A percentile compares a stretch with the other conserved stretches of the same genome.
These are phyloP conservation scores for Polytrichum commune DNA, from an alignment of 225 moss, liverwort and hornwort species.

Conservation along the genomic window DNA sequence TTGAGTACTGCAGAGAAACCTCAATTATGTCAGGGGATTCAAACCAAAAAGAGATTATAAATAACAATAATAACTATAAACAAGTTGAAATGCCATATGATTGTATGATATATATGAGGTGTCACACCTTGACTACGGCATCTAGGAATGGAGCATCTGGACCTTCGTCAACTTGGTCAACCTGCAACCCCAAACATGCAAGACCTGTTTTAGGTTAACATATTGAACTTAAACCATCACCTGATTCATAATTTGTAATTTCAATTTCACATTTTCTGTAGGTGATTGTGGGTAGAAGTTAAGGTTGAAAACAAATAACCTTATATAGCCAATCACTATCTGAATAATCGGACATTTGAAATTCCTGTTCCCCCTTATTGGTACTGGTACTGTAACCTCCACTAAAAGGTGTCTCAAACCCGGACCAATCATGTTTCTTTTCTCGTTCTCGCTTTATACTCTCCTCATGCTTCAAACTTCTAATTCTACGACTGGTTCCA, in stretches of 20 bases:
- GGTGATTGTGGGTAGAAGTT: no score
- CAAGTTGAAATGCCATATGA: no score
- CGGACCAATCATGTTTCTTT: constrained; percentile 48
- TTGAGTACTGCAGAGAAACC: no score
- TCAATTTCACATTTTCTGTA: background rate
- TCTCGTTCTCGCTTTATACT: constrained; percentile 57
- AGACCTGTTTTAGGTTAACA: background rate
- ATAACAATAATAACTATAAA: no score
- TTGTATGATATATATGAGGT: background rate
- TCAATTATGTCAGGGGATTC: no score
- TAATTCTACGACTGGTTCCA: constrained; percentile 16
- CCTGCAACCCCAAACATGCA: constrained; percentile 35
- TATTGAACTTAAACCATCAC: background rate
- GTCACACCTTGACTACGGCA: constrained; percentile 93
- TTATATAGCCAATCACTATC: constrained; percentile 53
- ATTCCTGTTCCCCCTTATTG: constrained; percentile 31
- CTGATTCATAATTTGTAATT: background rate
- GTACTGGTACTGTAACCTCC: constrained; percentile 32
- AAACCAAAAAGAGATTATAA: no score
- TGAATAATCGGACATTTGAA: constrained; percentile 40
- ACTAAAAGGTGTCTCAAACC: constrained; percentile 35
- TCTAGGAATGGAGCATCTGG: constrained; percentile 91
- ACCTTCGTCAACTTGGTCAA: constrained; percentile 72
- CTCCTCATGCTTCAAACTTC: constrained; percentile 53
- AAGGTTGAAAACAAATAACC: constrained; percentile 19